Evolutionary conservation across 2,329 filamentous ascomycete genomes (phyloP).

Genomic region (Pseudohalonectria lignicola): DNA sequence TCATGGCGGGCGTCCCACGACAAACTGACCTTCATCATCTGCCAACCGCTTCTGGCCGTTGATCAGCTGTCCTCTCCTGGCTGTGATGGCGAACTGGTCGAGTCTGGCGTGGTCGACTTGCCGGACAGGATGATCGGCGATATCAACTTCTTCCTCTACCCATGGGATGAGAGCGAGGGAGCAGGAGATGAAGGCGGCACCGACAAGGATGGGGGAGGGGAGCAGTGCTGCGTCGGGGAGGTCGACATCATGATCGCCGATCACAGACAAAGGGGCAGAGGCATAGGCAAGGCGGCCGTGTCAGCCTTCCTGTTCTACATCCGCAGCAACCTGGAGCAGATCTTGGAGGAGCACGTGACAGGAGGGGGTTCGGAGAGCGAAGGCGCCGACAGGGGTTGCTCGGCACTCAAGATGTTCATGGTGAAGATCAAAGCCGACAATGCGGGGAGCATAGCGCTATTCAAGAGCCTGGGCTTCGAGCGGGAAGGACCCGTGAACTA

Average conservation of each 20-base stretch:
- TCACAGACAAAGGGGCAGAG: constrained; percentile 42
- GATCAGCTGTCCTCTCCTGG: not conserved
- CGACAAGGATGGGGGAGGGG: constrained; percentile 13
- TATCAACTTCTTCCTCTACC: constrained; percentile 69
- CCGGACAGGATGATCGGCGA: constrained; percentile 57
- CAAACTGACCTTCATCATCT: constrained; percentile 89
- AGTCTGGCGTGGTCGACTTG: constrained; percentile 38
- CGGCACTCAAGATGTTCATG: constrained; percentile 16
- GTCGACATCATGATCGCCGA: constrained; percentile 80
- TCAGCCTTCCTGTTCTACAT: constrained; percentile 62
- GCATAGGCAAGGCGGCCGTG: constrained; percentile 56
- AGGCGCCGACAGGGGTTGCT: constrained; percentile 1
- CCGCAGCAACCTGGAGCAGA: constrained; percentile 31
- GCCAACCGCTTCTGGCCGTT: constrained; percentile 29
- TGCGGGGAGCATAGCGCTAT: constrained; percentile 36
- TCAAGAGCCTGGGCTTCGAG: constrained; percentile 38
- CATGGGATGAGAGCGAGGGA: too few species aligned
- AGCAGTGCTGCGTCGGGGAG: constrained; percentile 46
- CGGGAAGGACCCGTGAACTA: constrained; percentile 44
- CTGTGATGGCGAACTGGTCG: not conserved
- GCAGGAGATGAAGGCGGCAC: constrained; percentile 36
- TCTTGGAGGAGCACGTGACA: constrained; percentile 45
- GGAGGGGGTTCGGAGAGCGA: constrained; percentile 1
- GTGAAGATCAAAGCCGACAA: constrained; percentile 45
- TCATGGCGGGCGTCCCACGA: constrained; percentile 74